Conservation (phyloP, 257 asterid species). For the Parsonsia alboflavescens region DNA sequence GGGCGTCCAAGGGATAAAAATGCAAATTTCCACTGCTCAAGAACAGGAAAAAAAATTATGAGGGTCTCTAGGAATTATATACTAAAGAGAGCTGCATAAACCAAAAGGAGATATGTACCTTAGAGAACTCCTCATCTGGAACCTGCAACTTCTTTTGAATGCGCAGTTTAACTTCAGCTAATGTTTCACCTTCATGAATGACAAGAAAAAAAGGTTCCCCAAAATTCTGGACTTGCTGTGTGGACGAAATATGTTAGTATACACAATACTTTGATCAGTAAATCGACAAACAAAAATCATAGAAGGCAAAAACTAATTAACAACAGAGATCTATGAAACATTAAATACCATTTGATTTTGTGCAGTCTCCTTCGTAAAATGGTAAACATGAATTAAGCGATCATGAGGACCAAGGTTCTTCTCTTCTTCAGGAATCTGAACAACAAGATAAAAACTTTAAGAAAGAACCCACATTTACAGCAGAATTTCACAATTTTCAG, state of each 20-base stretch:
- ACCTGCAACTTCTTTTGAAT: conserved; percentile 87
- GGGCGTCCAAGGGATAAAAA: conserved; percentile 91
- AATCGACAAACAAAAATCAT: background rate
- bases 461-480: background rate
- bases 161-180: conserved; percentile 73
- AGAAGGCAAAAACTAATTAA: background rate
- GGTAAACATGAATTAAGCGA: conserved; percentile 22
- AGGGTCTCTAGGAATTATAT: conserved; percentile 2
- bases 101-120: conserved; percentile 35
- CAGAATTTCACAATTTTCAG: background rate
- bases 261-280: conserved; percentile 10
- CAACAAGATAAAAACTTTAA: background rate
- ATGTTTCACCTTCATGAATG: conserved; percentile 84
- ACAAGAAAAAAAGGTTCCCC: conserved; percentile 95
- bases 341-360: conserved; percentile 17
- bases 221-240: conserved; percentile 86
- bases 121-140: conserved; percentile 82
- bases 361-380: conserved; percentile 19
- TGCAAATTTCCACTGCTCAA: conserved; percentile 84
- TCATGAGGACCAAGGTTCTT: conserved; percentile 23
- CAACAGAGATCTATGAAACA: background rate
- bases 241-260: background rate
- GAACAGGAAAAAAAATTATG: conserved; percentile 7
- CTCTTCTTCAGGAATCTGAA: conserved; percentile 25
- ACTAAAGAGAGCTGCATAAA: background rate